These are phyloP conservation scores for Mycena metata DNA, from an alignment of 768 basidiomycete genomes.

Conservation along the genomic window DNA sequence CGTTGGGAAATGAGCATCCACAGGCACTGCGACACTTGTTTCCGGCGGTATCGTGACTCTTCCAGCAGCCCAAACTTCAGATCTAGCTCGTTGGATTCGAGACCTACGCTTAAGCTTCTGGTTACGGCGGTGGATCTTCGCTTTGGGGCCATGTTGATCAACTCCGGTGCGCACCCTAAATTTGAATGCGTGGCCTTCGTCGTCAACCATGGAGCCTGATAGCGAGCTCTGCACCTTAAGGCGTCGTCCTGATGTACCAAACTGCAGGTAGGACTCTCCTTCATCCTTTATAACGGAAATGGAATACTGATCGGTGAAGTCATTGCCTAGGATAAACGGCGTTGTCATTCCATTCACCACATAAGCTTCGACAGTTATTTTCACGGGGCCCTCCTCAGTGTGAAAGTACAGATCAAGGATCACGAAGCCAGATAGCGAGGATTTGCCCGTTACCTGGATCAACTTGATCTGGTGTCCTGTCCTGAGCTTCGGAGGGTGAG, in stretches of 20 bases:
- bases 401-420: constrained; percentile 43
- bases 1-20: too few species aligned
- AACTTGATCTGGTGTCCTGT: constrained; percentile 48
- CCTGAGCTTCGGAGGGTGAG: constrained; percentile 34
- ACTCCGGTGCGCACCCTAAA: too few species aligned
- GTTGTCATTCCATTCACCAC: constrained; percentile 48
- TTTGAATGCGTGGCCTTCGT: too few species aligned
- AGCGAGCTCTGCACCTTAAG: not conserved
- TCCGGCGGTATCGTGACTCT: too few species aligned
- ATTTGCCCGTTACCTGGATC: constrained; percentile 49
- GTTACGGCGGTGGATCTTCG: too few species aligned
- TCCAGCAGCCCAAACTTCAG: too few species aligned
- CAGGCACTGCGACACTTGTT: too few species aligned
- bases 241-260: constrained; percentile 33
- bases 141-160: too few species aligned
- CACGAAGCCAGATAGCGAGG: constrained; percentile 45
- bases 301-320: constrained; percentile 50
- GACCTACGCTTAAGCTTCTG: too few species aligned
- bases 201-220: too few species aligned
- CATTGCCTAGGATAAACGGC: constrained; percentile 50
- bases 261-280: constrained; percentile 24
- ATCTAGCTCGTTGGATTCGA: too few species aligned
- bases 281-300: constrained; percentile 44
- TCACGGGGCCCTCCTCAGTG: constrained; percentile 42
- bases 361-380: constrained; percentile 47